phyloP scores from a whole-genome alignment of 176 grass and related monocot genomes.

The Microstegium vimineum region DNA sequence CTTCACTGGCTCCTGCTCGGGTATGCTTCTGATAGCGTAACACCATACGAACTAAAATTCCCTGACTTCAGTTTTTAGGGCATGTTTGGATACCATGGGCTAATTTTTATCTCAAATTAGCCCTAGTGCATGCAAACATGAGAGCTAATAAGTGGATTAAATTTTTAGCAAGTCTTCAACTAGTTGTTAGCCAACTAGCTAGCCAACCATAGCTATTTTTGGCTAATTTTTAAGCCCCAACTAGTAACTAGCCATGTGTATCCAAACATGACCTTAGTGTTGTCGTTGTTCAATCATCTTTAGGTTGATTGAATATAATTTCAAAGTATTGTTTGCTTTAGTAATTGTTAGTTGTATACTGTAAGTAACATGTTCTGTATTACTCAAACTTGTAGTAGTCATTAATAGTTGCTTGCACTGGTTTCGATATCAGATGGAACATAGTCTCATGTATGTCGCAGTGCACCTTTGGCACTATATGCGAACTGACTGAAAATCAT shows the following conservation, averaged over 20 bases:
- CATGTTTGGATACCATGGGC: too few species aligned
- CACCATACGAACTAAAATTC: not conserved
- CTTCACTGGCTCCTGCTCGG: slow-evolving; percentile 74
- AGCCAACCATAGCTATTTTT: too few species aligned
- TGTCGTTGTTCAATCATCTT: not conserved
- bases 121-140: too few species aligned
- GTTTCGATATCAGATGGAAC: slow-evolving; percentile 5
- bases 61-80: not conserved
- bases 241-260: too few species aligned
- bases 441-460: not conserved
- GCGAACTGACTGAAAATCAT: slow-evolving; percentile 3
- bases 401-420: not conserved
- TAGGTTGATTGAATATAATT: not conserved
- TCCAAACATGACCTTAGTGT: too few species aligned
- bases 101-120: too few species aligned
- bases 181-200: too few species aligned
- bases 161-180: too few species aligned
- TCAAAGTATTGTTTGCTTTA: not conserved
- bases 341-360: not conserved
- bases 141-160: too few species aligned
- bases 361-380: not conserved
- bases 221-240: too few species aligned
- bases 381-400: not conserved
- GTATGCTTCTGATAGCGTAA: slow-evolving; percentile 22
- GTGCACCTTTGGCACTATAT: not conserved